Percentiles rank a stretch among this genome's conserved stretches.
phyloP scores from a whole-genome alignment of 2,329 filamentous ascomycete species.

The Paracoccidioides lutzii region DNA sequence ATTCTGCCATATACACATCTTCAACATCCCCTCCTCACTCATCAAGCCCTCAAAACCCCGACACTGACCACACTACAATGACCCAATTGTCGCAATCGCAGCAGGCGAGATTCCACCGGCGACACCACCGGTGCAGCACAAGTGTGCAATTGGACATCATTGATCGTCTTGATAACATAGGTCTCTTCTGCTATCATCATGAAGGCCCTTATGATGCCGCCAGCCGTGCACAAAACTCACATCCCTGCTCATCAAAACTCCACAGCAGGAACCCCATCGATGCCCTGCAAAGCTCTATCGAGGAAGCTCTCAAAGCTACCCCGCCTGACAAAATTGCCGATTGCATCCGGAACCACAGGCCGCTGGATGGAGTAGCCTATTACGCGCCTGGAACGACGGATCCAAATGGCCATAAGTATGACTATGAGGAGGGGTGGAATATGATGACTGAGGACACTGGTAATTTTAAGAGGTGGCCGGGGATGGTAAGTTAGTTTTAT shows the following conservation, averaged over 20 bases:
- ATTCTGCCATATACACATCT: background rate
- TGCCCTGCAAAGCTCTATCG: conserved; percentile 59
- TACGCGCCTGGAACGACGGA: conserved; percentile 64
- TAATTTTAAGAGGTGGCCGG: conserved; percentile 63
- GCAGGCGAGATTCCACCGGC: background rate
- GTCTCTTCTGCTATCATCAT: conserved; percentile 66
- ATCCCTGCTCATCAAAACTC: conserved; percentile 28
- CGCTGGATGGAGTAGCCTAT: conserved; percentile 64
- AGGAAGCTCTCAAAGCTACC: conserved; percentile 66
- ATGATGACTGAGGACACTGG: conserved; percentile 56
- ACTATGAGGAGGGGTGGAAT: conserved; percentile 77
- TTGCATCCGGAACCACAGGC: conserved; percentile 57
- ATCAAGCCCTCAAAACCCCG: conserved; percentile 14
- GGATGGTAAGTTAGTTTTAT: conserved; percentile 45
- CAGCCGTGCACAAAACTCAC: conserved; percentile 57
- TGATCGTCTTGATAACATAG: conserved; percentile 58
- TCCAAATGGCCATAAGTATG: conserved; percentile 53
- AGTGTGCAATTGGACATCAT: conserved; percentile 59
- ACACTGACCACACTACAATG: too few relatives aligned
- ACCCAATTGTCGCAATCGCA: too few relatives aligned
- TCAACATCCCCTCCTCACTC: conserved; percentile 10
- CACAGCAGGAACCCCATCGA: conserved; percentile 53
- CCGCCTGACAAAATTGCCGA: conserved; percentile 66
- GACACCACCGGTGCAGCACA: conserved; percentile 9
- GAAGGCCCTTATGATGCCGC: conserved; percentile 83